Evolutionary conservation across 129 eudicot species (phyloP).

Genomic region (Lactuca sativa): DNA sequence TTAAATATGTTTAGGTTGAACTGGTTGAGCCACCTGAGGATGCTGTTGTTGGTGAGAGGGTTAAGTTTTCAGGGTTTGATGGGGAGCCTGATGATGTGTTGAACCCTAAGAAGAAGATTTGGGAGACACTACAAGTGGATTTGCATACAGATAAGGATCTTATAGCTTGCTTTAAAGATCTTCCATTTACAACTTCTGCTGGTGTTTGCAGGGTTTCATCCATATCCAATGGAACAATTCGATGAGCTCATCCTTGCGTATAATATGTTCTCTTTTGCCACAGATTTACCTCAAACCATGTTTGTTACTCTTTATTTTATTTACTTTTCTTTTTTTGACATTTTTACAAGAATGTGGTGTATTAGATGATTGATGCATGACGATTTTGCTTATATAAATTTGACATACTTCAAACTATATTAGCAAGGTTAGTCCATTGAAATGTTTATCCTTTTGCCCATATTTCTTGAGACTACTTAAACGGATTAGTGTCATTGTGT

Average conservation of each 20-base stretch:
- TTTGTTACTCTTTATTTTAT: neutral
- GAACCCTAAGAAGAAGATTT: slow-evolving; percentile 92
- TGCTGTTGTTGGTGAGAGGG: slow-evolving; percentile 75
- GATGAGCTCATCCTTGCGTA: too few relatives aligned
- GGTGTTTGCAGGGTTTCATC: slow-evolving; percentile 86
- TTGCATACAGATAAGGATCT: slow-evolving; percentile 61
- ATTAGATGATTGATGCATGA: neutral
- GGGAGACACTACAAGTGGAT: slow-evolving; percentile 86
- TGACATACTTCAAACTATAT: neutral
- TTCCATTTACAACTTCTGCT: slow-evolving; percentile 80
- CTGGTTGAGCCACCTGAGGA: slow-evolving; percentile 82
- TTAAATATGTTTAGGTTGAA: slow-evolving; percentile 56
- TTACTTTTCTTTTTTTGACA: slow-evolving; percentile 9
- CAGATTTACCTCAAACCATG: neutral
- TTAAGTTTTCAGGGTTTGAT: slow-evolving; percentile 59
- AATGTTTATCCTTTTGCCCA: too few relatives aligned
- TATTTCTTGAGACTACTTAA: too few relatives aligned
- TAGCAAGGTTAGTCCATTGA: neutral
- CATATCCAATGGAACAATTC: slow-evolving; percentile 61
- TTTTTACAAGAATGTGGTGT: slow-evolving; percentile 9
- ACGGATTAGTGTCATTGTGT: too few relatives aligned
- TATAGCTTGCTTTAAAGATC: slow-evolving; percentile 71
- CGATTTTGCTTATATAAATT: slow-evolving; percentile 7
- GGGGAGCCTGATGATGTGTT: slow-evolving; percentile 78
- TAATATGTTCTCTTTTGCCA: slow-evolving; percentile 3